Percentiles rank a stretch among this genome's conserved stretches.
phyloP scores from a whole-genome alignment of 495 filamentous ascomycete genomes.

The Tricharina praecox region DNA sequence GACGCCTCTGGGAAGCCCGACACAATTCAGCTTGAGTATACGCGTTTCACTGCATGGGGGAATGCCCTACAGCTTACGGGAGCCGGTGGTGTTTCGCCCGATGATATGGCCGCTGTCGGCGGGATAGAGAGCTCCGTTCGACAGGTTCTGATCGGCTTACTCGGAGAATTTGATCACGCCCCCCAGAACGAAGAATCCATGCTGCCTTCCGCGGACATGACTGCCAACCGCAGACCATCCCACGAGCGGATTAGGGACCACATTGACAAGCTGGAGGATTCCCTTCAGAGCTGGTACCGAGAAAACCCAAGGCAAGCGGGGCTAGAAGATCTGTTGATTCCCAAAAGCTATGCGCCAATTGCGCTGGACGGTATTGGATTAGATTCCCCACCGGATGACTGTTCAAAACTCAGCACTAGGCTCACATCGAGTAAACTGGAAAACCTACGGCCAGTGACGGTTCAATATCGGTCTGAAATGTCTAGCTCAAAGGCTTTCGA shows the following conservation, averaged over 20 bases:
- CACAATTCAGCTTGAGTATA: neutral
- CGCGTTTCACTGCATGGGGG: neutral
- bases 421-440: neutral
- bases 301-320: neutral
- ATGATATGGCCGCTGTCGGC: neutral
- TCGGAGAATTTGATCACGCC: neutral
- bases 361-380: neutral
- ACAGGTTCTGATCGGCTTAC: neutral
- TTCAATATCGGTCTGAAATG: neutral
- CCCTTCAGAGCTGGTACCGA: neutral
- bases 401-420: neutral
- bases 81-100: neutral
- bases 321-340: neutral
- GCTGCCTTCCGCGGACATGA: neutral
- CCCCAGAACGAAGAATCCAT: neutral
- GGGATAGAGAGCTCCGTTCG: neutral
- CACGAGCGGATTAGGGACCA: neutral
- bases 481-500: neutral
- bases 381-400: neutral
- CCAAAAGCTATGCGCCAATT: neutral
- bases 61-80: neutral
- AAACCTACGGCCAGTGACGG: neutral
- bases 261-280: neutral
- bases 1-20: neutral
- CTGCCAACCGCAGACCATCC: neutral